Conservation (phyloP, 768 basidiomycete species). For the Leccinum ochraceum region DNA sequence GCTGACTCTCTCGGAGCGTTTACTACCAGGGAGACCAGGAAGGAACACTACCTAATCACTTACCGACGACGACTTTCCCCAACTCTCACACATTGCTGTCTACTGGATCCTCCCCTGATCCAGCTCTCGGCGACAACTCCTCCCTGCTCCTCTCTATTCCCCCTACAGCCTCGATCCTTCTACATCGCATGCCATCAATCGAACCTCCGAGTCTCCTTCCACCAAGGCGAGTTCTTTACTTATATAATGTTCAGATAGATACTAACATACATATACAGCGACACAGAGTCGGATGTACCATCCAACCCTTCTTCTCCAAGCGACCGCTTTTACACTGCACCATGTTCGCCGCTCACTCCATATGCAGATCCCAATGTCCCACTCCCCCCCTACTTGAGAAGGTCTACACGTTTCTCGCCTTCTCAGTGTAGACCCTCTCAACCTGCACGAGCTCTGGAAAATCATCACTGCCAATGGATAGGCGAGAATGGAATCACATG, state of each 20-base stretch:
- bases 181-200: not conserved
- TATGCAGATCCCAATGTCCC: not conserved
- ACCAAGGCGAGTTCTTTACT: not conserved
- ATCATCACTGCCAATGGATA: too few relatives aligned
- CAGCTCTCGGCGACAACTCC: constrained; percentile 12
- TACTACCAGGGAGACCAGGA: too few relatives aligned
- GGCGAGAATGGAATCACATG: too few relatives aligned
- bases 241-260: not conserved
- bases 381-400: too few relatives aligned
- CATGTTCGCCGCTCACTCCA: not conserved
- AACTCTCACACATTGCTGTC: too few relatives aligned
- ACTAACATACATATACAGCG: not conserved
- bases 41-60: too few relatives aligned
- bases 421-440: too few relatives aligned
- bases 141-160: too few relatives aligned
- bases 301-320: not conserved
- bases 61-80: not conserved
- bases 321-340: not conserved
- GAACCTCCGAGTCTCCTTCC: not conserved
- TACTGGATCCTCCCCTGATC: too few relatives aligned
- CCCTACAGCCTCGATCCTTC: too few relatives aligned
- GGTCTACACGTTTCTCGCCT: too few relatives aligned
- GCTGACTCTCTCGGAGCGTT: not conserved
- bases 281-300: not conserved
- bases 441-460: too few relatives aligned